Evolutionary conservation across 2,329 filamentous ascomycete genomes (phyloP), one percentile per base, ranked within the genome.

Genomic region (Epicoccum nigrum): DNA sequence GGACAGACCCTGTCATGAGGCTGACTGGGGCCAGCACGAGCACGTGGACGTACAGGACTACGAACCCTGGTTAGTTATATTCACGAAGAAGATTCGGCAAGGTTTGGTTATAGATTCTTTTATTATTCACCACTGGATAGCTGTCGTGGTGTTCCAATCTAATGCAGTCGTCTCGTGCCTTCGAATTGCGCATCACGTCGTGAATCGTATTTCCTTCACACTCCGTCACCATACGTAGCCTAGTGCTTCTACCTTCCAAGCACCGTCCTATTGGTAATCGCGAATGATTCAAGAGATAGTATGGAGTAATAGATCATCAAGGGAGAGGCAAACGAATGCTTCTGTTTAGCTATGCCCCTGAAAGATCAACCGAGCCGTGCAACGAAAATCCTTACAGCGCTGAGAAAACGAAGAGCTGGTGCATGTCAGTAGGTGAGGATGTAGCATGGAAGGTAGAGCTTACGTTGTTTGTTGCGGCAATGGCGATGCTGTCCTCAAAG

Each of bases 391-490:
- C 50, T 70, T 78, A 81, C 70, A 81, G 75, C 64, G 79, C 79
- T 52, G 79, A 81, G 73, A 81, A 81, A 63, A 81, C 79, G 67
- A 81, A 81, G 62, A 81, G 77, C 79, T 81, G 62, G 17, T n/a
- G 28, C 20, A n/a, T 33, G 53, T 62, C 47, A 63, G 58, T 30
- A 40, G 4, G 15, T 25, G 15, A 25, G 19, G 15, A 9, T 7
- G 8, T 15, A 20, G 2, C 16, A 12, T 5, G 2, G 31, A 21
- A 17, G 28, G 37, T 21, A 7, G 2, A 0, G 81, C 93, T 88
- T 79, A 97, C 94, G 78, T 99, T 99, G 82, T 99, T 99, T 60
- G 94, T 99, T 55, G 94, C 94, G 64, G 94, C 94, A 80, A 99
- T 99, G 51, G 94, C 94, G 78, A 99, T 99, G 79, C 93, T 97